Conservation (phyloP, 306 rosid species). For the Ochetophila trinervis region DNA sequence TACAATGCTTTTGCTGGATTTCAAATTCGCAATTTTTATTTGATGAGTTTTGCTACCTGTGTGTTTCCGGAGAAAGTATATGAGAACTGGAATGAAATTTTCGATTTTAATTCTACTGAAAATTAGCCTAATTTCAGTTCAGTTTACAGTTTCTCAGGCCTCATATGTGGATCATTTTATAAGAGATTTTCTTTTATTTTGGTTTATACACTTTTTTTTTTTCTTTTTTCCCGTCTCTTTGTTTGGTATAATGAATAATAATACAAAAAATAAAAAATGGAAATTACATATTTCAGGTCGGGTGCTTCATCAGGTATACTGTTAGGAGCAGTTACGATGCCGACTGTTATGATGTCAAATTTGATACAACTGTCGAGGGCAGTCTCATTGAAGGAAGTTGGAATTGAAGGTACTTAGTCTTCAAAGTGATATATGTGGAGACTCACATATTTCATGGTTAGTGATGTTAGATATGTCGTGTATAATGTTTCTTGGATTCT, state of each 20-base stretch:
- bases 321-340: conserved; percentile 71
- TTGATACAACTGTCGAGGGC: conserved; percentile 64
- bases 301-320: conserved; percentile 88
- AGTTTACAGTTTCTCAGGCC: too few relatives aligned
- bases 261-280: too few relatives aligned
- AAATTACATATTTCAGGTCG: conserved; percentile 44
- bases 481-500: background rate
- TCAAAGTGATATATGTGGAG: background rate
- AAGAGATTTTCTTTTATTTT: background rate
- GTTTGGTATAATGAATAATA: background rate
- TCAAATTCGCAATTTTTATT: background rate
- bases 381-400: conserved; percentile 43
- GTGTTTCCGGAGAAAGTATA: background rate
- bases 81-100: background rate
- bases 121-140: background rate
- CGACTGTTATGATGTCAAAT: conserved; percentile 74
- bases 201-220: background rate
- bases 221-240: too few relatives aligned
- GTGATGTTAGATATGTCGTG: background rate
- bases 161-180: background rate
- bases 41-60: background rate
- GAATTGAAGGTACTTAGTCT: conserved; percentile 46
- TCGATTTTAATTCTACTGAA: background rate
- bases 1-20: background rate
- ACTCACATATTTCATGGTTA: background rate